Evolutionary conservation across 805 yeast species (phyloP), one percentile per base, ranked within the genome.

Genomic region (Komagataella ulmi): DNA sequence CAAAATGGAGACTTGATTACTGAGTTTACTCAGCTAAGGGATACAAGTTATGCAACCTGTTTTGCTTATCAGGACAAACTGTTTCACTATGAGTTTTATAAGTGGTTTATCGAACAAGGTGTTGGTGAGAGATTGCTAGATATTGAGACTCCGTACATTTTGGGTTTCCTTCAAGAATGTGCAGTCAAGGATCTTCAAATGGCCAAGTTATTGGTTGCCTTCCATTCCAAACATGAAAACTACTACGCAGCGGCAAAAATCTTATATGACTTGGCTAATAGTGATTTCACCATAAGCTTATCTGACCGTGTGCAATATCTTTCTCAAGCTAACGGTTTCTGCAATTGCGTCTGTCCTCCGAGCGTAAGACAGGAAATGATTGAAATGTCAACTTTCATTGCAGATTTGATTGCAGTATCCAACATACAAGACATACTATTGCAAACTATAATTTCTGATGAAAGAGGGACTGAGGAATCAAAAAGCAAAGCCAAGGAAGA

Each of bases 21-120:
- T 45, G 82, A 79, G 51, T 74, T 76, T 56, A 69, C 76, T 17
- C 79, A 78, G 54, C 65, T 84, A 23, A 76, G 95, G 57, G 87
- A 86, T 58, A 73, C 79, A 46, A 79, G 93, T 36, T 90, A 90
- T 63, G 75, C 77, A 7, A 74, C 83, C 17, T 87, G 93, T 52
- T 80, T 89, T 59, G 76, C 77, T 17, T 82, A 83, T 51, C 73
- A 77, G 47, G 98, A 93, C 62, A 86, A 83, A 60, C 65, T 81
- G n/a, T 93, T 93, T 75, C 99, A 93, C 57, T 88, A 83, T 66
- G 86, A 87, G 56, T 77, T 93, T 56, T 93, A 93, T 65, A 91
- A 88, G 63, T 93, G 98, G 97, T 82, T 88, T 58, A 83, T 88
- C 40, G 68, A 74, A 47, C 87, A 86, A 60, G 90, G 88, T 3